Percentiles rank a stretch among this genome's conserved stretches.
Conservation (phyloP, 1,284 basidiomycete genomes). For the Ganoderma meredithae region DNA sequence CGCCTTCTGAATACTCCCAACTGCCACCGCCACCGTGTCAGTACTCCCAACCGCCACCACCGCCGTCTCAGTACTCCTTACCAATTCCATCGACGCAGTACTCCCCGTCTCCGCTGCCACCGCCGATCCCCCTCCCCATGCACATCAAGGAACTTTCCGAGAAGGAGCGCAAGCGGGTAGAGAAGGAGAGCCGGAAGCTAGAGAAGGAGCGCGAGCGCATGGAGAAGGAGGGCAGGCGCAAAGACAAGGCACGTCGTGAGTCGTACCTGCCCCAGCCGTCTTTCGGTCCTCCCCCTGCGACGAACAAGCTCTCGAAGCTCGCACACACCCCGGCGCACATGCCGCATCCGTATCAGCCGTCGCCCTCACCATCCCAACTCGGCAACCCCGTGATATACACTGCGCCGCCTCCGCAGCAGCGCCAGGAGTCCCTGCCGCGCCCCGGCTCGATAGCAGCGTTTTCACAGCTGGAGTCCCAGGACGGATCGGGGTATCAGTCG, state of each 20-base stretch:
- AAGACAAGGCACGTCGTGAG: constrained; percentile 1
- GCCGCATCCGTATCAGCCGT: constrained; percentile 46
- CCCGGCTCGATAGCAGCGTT: constrained; percentile 10
- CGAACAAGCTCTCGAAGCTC: constrained; percentile 23
- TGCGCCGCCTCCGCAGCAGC: constrained; percentile 38
- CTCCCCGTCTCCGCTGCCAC: background rate
- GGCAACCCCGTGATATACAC: constrained; percentile 52
- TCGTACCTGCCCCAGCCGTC: background rate
- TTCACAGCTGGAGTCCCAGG: background rate
- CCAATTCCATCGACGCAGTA: constrained; percentile 8
- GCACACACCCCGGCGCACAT: constrained; percentile 36
- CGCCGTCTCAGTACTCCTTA: background rate
- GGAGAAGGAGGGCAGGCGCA: constrained; percentile 36
- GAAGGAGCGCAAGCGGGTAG: constrained; percentile 36
- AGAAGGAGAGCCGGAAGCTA: constrained; percentile 42
- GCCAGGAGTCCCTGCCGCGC: constrained; percentile 9
- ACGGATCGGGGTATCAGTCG: constrained; percentile 11
- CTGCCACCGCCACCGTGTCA: background rate
- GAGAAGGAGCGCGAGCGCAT: constrained; percentile 43
- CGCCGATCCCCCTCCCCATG: background rate
- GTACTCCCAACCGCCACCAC: constrained; percentile 1
- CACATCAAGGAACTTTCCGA: constrained; percentile 27
- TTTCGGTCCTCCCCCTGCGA: constrained; percentile 12
- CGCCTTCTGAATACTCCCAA: background rate
- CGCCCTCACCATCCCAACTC: constrained; percentile 54